A percentile compares a stretch with the other conserved stretches of the same genome.
These are phyloP conservation scores for Nematocida ironsii DNA, from an alignment of 371 early-diverging fungal species.

Conservation along the genomic window DNA sequence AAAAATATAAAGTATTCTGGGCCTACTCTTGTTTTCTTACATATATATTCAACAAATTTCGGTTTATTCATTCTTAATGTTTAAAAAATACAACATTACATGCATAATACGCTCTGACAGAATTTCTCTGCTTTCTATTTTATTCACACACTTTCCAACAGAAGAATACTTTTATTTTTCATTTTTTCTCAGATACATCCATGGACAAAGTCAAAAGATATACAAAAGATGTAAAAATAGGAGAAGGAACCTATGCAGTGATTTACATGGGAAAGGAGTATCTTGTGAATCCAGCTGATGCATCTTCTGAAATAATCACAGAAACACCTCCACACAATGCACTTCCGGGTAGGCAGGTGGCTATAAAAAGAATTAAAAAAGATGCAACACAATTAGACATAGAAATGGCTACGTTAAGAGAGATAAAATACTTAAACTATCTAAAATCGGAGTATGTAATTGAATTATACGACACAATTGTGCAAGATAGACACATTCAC, in stretches of 20 bases:
- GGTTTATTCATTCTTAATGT: too few species aligned
- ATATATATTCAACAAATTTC: too few species aligned
- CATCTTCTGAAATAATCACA: slow-evolving; percentile 39
- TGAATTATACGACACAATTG: slow-evolving; percentile 84
- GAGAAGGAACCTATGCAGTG: slow-evolving; percentile 76
- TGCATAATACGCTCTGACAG: too few species aligned
- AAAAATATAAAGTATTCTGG: too few species aligned
- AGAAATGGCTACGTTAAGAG: slow-evolving; percentile 89
- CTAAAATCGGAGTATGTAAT: slow-evolving; percentile 57
- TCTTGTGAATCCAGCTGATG: slow-evolving; percentile 20
- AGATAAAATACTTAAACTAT: slow-evolving; percentile 89
- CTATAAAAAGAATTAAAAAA: slow-evolving; percentile 70
- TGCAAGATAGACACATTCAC: slow-evolving; percentile 82
- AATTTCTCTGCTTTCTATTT: too few species aligned
- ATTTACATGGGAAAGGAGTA: slow-evolving; percentile 74
- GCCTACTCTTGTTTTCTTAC: too few species aligned
- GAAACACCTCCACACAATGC: slow-evolving; percentile 50
- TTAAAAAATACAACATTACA: too few species aligned
- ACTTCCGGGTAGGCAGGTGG: slow-evolving; percentile 57
- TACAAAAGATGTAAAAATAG: slow-evolving; percentile 70
- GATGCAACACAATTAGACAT: slow-evolving; percentile 71
- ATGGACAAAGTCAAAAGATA: slow-evolving; percentile 63
- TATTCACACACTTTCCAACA: background rate
- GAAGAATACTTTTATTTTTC: slow-evolving; percentile 12
- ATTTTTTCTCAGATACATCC: background rate